These are phyloP conservation scores for Rosa chinensis DNA, from an alignment of 306 rosid species.

Conservation along the genomic window DNA sequence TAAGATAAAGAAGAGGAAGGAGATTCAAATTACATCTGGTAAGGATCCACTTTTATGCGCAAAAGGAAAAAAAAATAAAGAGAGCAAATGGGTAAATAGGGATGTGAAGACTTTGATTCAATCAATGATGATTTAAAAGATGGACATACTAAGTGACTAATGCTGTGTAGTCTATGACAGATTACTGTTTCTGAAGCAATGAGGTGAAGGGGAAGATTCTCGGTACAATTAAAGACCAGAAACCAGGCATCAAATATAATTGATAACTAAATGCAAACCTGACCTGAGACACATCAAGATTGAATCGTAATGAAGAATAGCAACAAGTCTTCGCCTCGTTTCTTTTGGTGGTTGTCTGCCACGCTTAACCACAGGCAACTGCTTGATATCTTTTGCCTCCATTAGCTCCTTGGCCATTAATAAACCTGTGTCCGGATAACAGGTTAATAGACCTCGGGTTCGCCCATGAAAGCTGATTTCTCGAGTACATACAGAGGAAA, in stretches of 20 bases:
- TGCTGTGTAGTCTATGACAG: neutral
- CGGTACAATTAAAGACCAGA: neutral
- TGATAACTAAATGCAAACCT: slow-evolving; percentile 52
- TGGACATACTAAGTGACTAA: neutral
- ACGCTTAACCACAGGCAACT: slow-evolving; percentile 88
- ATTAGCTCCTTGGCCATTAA: slow-evolving; percentile 87
- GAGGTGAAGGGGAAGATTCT: neutral
- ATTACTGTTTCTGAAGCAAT: neutral
- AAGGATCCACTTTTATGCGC: neutral
- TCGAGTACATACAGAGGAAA: slow-evolving; percentile 84
- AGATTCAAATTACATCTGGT: neutral
- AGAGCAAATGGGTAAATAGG: neutral
- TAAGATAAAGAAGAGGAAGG: neutral
- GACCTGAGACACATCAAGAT: slow-evolving; percentile 82
- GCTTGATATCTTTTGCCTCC: slow-evolving; percentile 94
- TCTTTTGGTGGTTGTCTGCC: slow-evolving; percentile 42
- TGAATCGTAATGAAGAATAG: slow-evolving; percentile 77
- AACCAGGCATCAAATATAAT: slow-evolving; percentile 2
- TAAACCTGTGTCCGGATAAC: slow-evolving; percentile 75
- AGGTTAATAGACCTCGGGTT: slow-evolving; percentile 78
- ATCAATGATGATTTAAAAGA: neutral
- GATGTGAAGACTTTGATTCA: neutral
- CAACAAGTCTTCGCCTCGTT: slow-evolving; percentile 66
- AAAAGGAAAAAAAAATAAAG: neutral
- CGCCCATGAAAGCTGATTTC: slow-evolving; percentile 79